A percentile compares a stretch with the other conserved stretches of the same genome.
phyloP scores from a whole-genome alignment of 1,284 basidiomycete species.

The Sanguinoderma infundibulare region DNA sequence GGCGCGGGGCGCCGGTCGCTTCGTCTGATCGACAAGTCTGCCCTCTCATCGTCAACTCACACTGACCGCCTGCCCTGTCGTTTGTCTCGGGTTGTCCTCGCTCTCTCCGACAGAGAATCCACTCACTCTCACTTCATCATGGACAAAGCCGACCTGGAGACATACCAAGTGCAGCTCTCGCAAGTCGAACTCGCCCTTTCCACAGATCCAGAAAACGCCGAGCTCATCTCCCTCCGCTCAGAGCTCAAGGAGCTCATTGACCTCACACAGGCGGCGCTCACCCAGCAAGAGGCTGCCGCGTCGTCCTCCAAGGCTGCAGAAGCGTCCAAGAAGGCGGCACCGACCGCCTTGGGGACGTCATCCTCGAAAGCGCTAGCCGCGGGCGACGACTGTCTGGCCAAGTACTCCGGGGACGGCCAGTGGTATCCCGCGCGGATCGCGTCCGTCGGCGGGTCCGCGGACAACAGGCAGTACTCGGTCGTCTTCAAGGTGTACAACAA shows the following conservation, averaged over 20 bases:
- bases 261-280: constrained; percentile 80
- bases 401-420: constrained; percentile 87
- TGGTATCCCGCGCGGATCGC: constrained; percentile 95
- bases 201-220: constrained; percentile 82
- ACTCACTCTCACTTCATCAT: constrained; percentile 38
- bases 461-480: constrained; percentile 89
- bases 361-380: constrained; percentile 68
- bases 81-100: background rate
- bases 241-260: constrained; percentile 92
- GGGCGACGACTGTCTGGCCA: constrained; percentile 94
- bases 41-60: background rate
- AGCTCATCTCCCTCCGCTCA: constrained; percentile 75
- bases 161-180: constrained; percentile 87
- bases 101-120: background rate
- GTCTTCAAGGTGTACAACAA: constrained; percentile 95
- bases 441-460: constrained; percentile 83
- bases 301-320: constrained; percentile 61
- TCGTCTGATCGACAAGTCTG: background rate
- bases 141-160: constrained; percentile 84
- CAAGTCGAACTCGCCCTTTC: constrained; percentile 90
- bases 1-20: background rate
- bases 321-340: constrained; percentile 51
- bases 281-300: constrained; percentile 61
- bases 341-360: constrained; percentile 31
- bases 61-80: background rate